Conservation (phyloP, 2,329 filamentous ascomycete genomes). For the Exophiala viscosa region DNA sequence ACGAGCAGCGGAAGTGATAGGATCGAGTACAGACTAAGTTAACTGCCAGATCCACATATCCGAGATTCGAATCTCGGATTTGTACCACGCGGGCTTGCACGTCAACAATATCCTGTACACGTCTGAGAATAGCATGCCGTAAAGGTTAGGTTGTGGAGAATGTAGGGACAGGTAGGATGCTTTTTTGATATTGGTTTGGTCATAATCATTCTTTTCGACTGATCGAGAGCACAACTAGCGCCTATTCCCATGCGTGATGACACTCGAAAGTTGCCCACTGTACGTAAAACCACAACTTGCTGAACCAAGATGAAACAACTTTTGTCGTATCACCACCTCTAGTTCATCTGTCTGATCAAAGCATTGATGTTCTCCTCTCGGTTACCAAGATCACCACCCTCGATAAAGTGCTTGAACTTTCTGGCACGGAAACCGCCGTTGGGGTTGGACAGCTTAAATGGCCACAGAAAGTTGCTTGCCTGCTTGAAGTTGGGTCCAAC, state of each 20-base stretch:
- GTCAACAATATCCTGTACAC: no score
- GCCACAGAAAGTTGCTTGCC: slow-evolving; percentile 98
- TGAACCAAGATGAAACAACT: neutral
- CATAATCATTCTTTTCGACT: slow-evolving; percentile 1
- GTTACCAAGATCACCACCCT: slow-evolving; percentile 98
- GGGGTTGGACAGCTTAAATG: slow-evolving; percentile 99
- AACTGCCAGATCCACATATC: no score
- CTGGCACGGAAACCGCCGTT: slow-evolving; percentile 91
- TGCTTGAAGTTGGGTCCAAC: slow-evolving; percentile 99
- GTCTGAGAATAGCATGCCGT: neutral
- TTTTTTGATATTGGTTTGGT: neutral
- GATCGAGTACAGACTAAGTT: no score
- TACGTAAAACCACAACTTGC: slow-evolving; percentile 1
- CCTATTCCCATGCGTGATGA: slow-evolving; percentile 5
- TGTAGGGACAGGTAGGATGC: neutral
- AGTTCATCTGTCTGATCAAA: slow-evolving; percentile 98
- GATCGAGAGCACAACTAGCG: slow-evolving; percentile 5
- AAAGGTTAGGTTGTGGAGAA: neutral
- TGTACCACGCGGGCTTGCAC: no score
- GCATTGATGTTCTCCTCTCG: slow-evolving; percentile 97
- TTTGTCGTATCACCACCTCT: slow-evolving; percentile 38
- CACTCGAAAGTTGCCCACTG: neutral
- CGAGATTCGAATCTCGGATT: no score
- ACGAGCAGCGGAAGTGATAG: no score
- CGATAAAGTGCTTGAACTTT: slow-evolving; percentile 99